Conservation (phyloP, 768 basidiomycete species). For the Suillus weaverae region DNA sequence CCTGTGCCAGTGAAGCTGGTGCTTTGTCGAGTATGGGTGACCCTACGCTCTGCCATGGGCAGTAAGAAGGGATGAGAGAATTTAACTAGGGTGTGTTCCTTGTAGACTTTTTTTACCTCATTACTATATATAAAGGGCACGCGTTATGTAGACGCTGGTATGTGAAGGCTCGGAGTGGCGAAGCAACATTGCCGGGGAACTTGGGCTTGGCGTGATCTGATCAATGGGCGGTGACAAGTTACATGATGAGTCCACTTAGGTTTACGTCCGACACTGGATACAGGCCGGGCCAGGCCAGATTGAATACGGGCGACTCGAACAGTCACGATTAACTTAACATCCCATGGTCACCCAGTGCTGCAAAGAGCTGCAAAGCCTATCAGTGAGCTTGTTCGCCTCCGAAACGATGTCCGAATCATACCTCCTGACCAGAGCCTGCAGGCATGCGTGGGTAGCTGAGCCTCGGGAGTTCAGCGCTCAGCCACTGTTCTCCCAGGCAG, state of each 20-base stretch:
- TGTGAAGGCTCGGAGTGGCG: conserved; percentile 1
- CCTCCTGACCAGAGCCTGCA: background rate
- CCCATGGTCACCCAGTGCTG: too few species aligned
- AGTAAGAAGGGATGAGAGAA: background rate
- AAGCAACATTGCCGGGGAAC: background rate
- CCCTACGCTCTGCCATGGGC: conserved; percentile 8
- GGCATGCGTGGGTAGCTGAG: background rate
- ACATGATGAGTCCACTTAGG: background rate
- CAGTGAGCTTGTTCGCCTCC: background rate
- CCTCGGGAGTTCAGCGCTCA: too few species aligned
- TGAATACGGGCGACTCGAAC: too few species aligned
- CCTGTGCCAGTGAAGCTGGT: background rate
- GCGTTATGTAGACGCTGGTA: background rate
- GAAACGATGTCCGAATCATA: background rate
- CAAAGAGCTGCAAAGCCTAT: background rate
- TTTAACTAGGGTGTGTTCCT: background rate
- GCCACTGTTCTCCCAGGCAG: background rate
- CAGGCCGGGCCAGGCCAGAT: too few species aligned
- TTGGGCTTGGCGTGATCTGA: background rate
- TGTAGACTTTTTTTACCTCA: background rate
- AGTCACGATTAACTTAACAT: too few species aligned
- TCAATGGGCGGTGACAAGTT: background rate
- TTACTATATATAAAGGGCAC: background rate
- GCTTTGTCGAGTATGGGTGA: background rate
- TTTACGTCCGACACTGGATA: background rate